These are phyloP conservation scores for Pythium brachiatum DNA, from an alignment of 352 stramenopile genomes.

Conservation along the genomic window DNA sequence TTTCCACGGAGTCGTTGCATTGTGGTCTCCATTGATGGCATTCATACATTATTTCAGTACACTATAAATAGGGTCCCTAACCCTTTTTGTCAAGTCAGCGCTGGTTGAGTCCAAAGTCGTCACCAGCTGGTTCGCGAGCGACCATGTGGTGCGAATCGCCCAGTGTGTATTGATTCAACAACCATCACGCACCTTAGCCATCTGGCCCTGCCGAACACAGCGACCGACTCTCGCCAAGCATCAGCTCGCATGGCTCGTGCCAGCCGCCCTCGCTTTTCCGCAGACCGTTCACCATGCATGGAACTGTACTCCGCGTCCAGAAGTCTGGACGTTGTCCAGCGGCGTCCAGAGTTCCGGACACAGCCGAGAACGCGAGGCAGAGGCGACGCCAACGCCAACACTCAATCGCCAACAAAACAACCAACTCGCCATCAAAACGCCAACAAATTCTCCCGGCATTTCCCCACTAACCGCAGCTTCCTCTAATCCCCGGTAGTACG, in stretches of 20 bases:
- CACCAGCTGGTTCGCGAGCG: neutral
- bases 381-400: neutral
- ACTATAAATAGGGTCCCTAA: neutral
- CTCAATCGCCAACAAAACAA: neutral
- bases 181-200: neutral
- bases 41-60: too few species aligned
- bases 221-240: neutral
- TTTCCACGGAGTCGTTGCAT: too few species aligned
- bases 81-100: neutral
- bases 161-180: neutral
- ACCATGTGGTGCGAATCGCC: neutral
- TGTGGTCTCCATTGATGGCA: neutral
- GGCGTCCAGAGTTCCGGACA: neutral
- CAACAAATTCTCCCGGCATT: neutral
- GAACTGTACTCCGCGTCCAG: neutral
- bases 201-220: neutral
- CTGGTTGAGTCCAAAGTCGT: neutral
- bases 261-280: neutral
- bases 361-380: neutral
- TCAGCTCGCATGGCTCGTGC: neutral
- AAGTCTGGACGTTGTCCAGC: neutral
- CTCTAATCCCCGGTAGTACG: neutral
- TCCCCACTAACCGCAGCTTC: neutral
- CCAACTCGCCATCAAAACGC: neutral
- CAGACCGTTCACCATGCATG: neutral